Evolutionary conservation across 805 yeast species (phyloP), one percentile per base, ranked within the genome.

Genomic region (Lipomyces anomalus): DNA sequence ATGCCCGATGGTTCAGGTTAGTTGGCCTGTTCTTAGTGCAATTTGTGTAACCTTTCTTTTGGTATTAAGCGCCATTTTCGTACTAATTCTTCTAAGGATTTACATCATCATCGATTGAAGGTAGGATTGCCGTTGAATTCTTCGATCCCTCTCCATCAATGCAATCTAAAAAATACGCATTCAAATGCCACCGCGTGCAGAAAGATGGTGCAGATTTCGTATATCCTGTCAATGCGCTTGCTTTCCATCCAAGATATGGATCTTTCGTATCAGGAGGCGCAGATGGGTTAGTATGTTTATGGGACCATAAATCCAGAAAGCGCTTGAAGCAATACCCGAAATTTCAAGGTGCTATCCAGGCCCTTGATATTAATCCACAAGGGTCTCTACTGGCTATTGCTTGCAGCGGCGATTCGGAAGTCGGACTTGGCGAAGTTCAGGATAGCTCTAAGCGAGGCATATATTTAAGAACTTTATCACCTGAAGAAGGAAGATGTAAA

Each of bases 31-130:
- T 13, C n/a, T n/a, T n/a, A n/a, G n/a, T n/a, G n/a, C n/a, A n/a
- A n/a, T n/a, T n/a, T n/a, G n/a, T n/a, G n/a, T n/a, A n/a, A n/a
- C n/a, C n/a, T n/a, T n/a, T n/a, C n/a, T n/a, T n/a, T n/a, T n/a
- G n/a, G n/a, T n/a, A n/a, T n/a, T n/a, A n/a, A n/a, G n/a, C n/a
- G n/a, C n/a, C n/a, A n/a, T n/a, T n/a, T n/a, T n/a, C n/a, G n/a
- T 11, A 29, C 26, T n/a, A 13, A n/a, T 21, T 16, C 4, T 18
- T 24, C 22, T n/a, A 17, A 46, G 56, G 56, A 3, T 53, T 39
- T 60, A 86, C 81, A 0, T 72, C 80, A 26, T 70, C 86, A 22
- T 80, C 90, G 1, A 70, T 86, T n/a, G 95, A 85, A 57, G 95
- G 95, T 0, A 68, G 94, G 23, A 87, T 83, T 1, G 79, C 88